Conservation (phyloP, 2,329 filamentous ascomycete genomes). For the Talaromyces sp. region DNA sequence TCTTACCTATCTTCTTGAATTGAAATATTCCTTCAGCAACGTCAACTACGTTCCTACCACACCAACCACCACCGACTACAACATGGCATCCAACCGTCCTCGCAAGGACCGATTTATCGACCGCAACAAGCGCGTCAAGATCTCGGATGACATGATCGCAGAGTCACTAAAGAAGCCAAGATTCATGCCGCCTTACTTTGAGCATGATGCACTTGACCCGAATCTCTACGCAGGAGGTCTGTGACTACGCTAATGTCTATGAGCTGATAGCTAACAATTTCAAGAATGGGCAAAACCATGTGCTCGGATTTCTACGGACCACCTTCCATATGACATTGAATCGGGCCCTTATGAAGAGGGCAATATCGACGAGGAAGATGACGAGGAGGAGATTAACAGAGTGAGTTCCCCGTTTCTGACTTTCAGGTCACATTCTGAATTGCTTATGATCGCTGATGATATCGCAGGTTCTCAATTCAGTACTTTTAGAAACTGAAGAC, state of each 20-base stretch:
- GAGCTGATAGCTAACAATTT: not conserved
- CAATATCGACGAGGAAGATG: not conserved
- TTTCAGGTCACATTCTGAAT: too few relatives aligned
- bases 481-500: not conserved
- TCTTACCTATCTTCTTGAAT: not conserved
- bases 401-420: not conserved
- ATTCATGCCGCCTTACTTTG: conserved; percentile 14
- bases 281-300: conserved; percentile 3
- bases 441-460: not conserved
- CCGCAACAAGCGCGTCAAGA: conserved; percentile 12
- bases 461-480: not conserved
- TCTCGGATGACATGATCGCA: conserved; percentile 9
- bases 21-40: not conserved
- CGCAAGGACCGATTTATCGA: not conserved
- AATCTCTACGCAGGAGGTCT: conserved; percentile 13
- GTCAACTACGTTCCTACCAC: not conserved
- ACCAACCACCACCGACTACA: not conserved
- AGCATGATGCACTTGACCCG: conserved; percentile 4
- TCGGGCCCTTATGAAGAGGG: not conserved
- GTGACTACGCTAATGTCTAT: too few relatives aligned
- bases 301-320: not conserved
- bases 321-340: not conserved
- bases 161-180: not conserved
- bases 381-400: not conserved
- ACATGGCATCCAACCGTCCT: conserved; percentile 1